These are phyloP conservation scores for Parathielavia hyrcaniae DNA, from an alignment of 495 filamentous ascomycete genomes.

Conservation along the genomic window DNA sequence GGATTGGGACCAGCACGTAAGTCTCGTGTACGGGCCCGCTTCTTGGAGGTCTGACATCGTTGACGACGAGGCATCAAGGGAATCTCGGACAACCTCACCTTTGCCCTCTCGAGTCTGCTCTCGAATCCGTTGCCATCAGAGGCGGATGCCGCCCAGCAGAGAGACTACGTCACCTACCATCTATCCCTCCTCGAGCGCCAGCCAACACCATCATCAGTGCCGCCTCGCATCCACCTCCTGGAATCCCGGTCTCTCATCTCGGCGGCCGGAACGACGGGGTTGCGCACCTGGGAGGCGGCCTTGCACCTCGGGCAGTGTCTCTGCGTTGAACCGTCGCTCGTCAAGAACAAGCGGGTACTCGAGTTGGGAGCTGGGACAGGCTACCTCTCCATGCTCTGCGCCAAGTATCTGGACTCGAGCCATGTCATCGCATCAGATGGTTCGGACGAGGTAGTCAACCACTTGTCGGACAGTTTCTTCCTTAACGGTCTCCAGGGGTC, in stretches of 20 bases:
- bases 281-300: slow-evolving; percentile 90
- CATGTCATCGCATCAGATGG: slow-evolving; percentile 75
- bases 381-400: slow-evolving; percentile 74
- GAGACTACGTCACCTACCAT: slow-evolving; percentile 69
- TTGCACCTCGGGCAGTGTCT: slow-evolving; percentile 78
- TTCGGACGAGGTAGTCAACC: slow-evolving; percentile 62
- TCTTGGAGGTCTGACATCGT: neutral
- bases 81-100: slow-evolving; percentile 67
- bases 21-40: slow-evolving; percentile 20
- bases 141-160: slow-evolving; percentile 59
- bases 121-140: slow-evolving; percentile 54
- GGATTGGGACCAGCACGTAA: slow-evolving; percentile 81
- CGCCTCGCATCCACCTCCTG: slow-evolving; percentile 48
- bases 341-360: slow-evolving; percentile 59
- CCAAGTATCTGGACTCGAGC: slow-evolving; percentile 59
- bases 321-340: slow-evolving; percentile 29
- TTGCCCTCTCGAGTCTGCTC: slow-evolving; percentile 53
- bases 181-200: slow-evolving; percentile 33
- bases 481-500: slow-evolving; percentile 56
- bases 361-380: slow-evolving; percentile 89
- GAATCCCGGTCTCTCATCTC: slow-evolving; percentile 73
- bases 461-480: slow-evolving; percentile 59
- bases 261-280: slow-evolving; percentile 70
- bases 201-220: neutral
- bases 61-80: slow-evolving; percentile 45